Conservation (phyloP, 2,329 filamentous ascomycete genomes). For the Arthrinium phaeospermum region DNA sequence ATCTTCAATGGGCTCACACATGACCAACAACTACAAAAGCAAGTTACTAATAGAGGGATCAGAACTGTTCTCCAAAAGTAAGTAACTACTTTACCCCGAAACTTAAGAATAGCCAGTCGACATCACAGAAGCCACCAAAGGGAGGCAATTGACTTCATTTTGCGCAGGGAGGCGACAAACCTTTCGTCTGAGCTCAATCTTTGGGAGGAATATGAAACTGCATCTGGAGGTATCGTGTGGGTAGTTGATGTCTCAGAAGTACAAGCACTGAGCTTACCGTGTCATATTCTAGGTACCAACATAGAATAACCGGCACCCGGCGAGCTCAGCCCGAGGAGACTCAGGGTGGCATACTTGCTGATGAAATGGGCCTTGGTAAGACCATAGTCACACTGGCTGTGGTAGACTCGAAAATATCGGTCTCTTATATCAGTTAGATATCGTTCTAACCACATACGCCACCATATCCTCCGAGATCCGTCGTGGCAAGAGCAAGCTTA, state of each 20-base stretch:
- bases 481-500: not conserved
- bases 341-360: conserved; percentile 19
- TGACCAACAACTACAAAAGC: not conserved
- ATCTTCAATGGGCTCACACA: not conserved
- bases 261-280: not conserved
- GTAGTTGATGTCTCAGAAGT: not conserved
- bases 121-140: not conserved
- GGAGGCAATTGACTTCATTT: not conserved
- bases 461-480: not conserved
- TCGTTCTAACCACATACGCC: not conserved
- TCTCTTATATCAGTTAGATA: not conserved
- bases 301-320: not conserved
- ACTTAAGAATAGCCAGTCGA: not conserved
- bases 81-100: not conserved
- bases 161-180: not conserved
- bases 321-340: not conserved
- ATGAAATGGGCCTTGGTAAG: conserved; percentile 19
- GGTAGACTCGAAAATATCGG: not conserved
- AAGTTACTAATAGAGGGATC: not conserved
- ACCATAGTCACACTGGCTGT: conserved; percentile 1
- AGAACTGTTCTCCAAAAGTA: not conserved
- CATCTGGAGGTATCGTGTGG: not conserved
- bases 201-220: not conserved
- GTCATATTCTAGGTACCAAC: not conserved
- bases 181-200: not conserved